Base-by-base conservation (phyloP, 2,329 filamentous ascomycete species). In the Aspergillus clavatus region DNA sequence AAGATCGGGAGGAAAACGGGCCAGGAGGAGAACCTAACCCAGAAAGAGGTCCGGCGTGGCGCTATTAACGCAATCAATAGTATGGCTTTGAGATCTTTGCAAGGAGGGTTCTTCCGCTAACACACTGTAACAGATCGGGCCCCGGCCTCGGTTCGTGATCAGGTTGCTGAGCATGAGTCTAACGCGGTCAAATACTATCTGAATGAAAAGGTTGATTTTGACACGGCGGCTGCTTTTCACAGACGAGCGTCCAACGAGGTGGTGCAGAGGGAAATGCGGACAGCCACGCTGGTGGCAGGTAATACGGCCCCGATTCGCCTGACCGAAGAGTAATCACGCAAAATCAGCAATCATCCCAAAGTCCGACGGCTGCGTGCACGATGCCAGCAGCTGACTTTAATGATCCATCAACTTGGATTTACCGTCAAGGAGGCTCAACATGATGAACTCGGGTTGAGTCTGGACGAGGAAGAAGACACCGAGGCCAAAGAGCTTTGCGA, bases 141-240 rank as follows among this genome's bases (percentile, higher is more conserved):
- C 12, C 49, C 37, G 14, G 44, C 47, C 7, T 58, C 45, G 23
- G 46, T 58, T 47, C 38, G 37, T 28, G 51, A 58, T 50, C 45
- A 58, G 40, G 44, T 58, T 45, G 38, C 48, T 22, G 42, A 56
- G 31, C 41, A 59, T 42, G 40, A 56, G 21, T 54, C 43, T 1
- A 55, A 54, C 39, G 38, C 48, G 11, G 39, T 59, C n/a, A 51
- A 49, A 48, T 58, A 56, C 42, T 59, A 59, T 31, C 43, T 59
- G 3, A 52, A 51, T 40, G 14, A 47, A 33, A 39, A 50, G 10
- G 45, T 58, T 2, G 44, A 49, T 8, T 54, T 54, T 42, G 35
- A 56, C 21, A 50, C 48, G 1, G 42, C 47, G 14, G 50, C 49
- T 14, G 42, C 38, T n/a, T 57, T 51, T 40, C 38, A 53, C 31